Evolutionary conservation across 305 asterid genomes (phyloP), one percentile per base, ranked within the genome.

Genomic region (Andrographis paniculata): DNA sequence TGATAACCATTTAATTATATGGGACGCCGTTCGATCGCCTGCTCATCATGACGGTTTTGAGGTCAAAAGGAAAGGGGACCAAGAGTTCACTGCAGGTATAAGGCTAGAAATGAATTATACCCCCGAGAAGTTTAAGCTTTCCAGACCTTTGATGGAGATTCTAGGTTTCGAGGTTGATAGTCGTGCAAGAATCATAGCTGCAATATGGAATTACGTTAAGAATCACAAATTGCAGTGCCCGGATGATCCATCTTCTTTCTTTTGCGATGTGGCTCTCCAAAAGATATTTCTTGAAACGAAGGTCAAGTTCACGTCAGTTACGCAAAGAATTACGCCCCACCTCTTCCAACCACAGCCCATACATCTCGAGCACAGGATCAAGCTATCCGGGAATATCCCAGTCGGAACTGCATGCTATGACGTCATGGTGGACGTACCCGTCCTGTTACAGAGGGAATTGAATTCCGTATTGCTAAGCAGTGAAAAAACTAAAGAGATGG

Each of bases 11-110:
- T 58, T 81, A 54, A 91, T 91, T 21, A 66, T 78, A 33, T 91
- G 99, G 99, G 96, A 91, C 43, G 69, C 82, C 60, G 72, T 84
- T 22, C 78, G 95, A 54, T 63, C 93, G 10, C 93, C 96, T 46
- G 87, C 85, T 39, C 82, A 88, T 17, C 99, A 91, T 4, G 96
- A 86, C 55, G 99, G 99, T 17, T 91, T 91, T 15, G 96, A 91
- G 76, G 89, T 86, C 39, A 91, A 80, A 69, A 70, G 99, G 71
- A 87, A 75, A 61, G 99, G 99, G 49, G 95, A 91, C 45, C 94
- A 80, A 71, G 99, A 91, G 62, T 86, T 83, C 62, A 76, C 85
- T 0, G 93, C 69, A 9, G 79, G 81, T 64, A 80, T 83, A 59
- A 68, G 96, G 49, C 48, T 91, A 45, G 96, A 86, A 68, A 68